Conservation (phyloP, 148 eudicot species). For the Spergularia bocconei region DNA sequence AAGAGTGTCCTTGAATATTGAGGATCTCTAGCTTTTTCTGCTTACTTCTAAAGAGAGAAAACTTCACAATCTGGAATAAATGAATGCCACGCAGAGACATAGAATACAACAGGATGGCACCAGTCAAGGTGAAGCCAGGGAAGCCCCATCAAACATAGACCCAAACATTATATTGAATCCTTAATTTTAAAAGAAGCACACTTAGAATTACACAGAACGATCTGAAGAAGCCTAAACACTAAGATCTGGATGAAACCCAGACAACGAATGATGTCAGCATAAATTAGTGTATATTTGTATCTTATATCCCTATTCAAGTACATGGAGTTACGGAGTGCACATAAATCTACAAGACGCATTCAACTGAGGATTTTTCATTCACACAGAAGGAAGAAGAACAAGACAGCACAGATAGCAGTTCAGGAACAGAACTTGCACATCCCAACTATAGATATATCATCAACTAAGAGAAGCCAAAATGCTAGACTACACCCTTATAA, state of each 20-base stretch:
- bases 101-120: background rate
- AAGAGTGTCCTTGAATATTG: constrained; percentile 14
- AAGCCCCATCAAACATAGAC: constrained; percentile 10
- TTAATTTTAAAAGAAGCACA: background rate
- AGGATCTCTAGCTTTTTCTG: background rate
- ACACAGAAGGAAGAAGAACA: background rate
- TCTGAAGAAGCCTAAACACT: background rate
- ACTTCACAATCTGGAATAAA: background rate
- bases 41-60: background rate
- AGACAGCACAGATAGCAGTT: background rate
- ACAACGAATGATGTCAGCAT: background rate
- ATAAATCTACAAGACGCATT: too few relatives aligned
- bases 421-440: background rate
- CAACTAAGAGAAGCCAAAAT: constrained; percentile 7
- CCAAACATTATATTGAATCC: background rate
- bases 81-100: background rate
- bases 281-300: background rate
- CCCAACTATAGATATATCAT: background rate
- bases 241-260: background rate
- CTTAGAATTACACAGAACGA: background rate
- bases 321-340: too few relatives aligned
- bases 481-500: background rate
- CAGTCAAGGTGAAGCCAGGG: constrained; percentile 2
- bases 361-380: background rate
- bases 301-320: background rate